Base-by-base conservation (phyloP, 768 basidiomycete genomes). In the Suillus decipiens region DNA sequence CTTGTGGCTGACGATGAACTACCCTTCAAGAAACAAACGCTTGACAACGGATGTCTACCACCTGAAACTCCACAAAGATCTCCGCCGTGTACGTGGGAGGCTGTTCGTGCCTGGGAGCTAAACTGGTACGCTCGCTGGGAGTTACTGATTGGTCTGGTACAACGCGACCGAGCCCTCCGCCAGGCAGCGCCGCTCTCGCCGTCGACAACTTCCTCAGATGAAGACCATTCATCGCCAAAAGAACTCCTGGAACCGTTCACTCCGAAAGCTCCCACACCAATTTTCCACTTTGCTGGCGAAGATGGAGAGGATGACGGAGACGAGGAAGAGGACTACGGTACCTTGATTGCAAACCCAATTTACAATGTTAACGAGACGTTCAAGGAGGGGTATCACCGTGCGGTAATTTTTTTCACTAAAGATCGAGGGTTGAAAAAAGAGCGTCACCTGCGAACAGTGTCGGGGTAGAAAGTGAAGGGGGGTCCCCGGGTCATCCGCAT, bases 121-220 rank as follows among this genome's bases (percentile, higher is more conserved):
- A 79, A 76, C 63, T 86, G 84, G 84, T 82, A 85, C 64, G 76
- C 76, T 34, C 83, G 83, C 61, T 86, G 84, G 83, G 81, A 85
- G 62, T 59, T 86, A 53, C 75, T 87, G 54, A 65, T 81, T 53
- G 77, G 80, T 61, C 75, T 86, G 4, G 77, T 79, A 31, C 71
- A 73, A 42, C 68, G 69, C 55, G 73, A 77, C 51, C 64, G 64
- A 41, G 68, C 71, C 55, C 71, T 59, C 33, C 57, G 60, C 17
- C 55, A 60, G 51, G 9, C 37, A 17, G 24, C 55, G 3, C 36
- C 55, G 22, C 17, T 15, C 56, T 9, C 50, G 50, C 42, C 66
- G 54, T 37, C 68, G 19, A 31, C 53, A n/a, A 50, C 48, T 41
- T 50, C 63, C 11, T 58, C 37, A 56, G 24, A 51, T 15, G 33